Base-by-base conservation (phyloP, 192 early-diverging fungal genomes). In the Jimgerdemannia lactiflua region DNA sequence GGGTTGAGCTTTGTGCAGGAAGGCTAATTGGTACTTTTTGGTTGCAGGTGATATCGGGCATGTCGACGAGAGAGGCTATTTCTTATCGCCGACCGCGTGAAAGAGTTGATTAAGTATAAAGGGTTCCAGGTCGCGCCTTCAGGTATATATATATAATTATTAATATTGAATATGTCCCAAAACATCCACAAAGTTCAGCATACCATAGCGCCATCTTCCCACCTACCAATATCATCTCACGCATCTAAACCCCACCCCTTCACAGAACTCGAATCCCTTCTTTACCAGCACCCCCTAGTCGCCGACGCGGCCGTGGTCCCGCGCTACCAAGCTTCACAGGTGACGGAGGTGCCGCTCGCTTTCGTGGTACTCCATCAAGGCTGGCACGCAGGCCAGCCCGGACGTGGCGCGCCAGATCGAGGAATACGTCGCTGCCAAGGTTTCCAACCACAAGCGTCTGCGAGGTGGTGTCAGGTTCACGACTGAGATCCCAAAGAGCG, bases 81-180 rank as follows among this genome's bases (percentile, higher is more conserved):
- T 29, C 29, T 29, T 29, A 29, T 29, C 29, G 29, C 1, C 29
- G 29, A 29, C 29, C 29, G 29, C 29, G 29, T 93, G 63, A 97
- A 95, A 88, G 93, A 95, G 43, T 81, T 93, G 39, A 92, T 93
- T 86, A 93, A 93, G 76, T 92, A 90, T 83, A 91, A 94, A 71
- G 74, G 89, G 3, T 86, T 90, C 73, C 91, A 94, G 65, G 89
- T 94, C 69, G 79, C 88, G 29, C 29, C 29, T 29, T 0, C 29
- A 29, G 29, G 29, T 29, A 29, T 29, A 0, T 29, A n/a, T n/a
- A n/a, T n/a, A n/a, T n/a, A n/a, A n/a, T n/a, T n/a, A n/a, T n/a
- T n/a, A n/a, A n/a, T n/a, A n/a, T n/a, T n/a, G n/a, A n/a, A n/a
- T n/a, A n/a, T n/a, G n/a, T n/a, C n/a, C n/a, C n/a, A n/a, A n/a